Evolutionary conservation across 1,284 basidiomycete species (phyloP), one percentile per base, ranked within the genome.

Genomic region (Papiliotrema nemorosa): DNA sequence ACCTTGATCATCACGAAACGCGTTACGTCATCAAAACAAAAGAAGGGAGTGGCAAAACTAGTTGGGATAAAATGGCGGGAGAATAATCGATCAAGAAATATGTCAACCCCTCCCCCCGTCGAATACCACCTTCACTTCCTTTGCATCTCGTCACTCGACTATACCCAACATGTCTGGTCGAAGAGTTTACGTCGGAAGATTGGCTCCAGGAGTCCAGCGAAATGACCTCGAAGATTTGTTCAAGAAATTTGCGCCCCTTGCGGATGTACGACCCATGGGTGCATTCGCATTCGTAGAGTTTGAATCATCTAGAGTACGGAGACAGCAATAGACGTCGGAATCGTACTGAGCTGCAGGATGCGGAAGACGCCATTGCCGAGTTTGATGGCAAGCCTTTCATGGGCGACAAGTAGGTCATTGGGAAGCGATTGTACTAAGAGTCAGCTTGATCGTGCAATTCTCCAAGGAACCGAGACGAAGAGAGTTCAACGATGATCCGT

Each of bases 231-330:
- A 72, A 55, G 62, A 69, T 39, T 84, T 90, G 71, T 93, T 94
- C 72, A 86, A 89, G 56, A 84, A 84, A 53, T 87, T 84, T 71
- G 90, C 90, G 31, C 84, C 82, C 54, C 86, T 94, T 63, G 80
- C 88, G 62, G 92, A 96, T 75, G 86, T 90, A 74, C 85, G 90
- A 63, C 86, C 96, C 72, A 93, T 96, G 90, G 90, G 88, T 49
- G 88, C 88, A 37, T 96, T 94, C 66, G 92, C 90, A 44, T 96
- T 97, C 69, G 84, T 96, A 63, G 92, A 96, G 76, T 96, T 92
- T 65, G 91, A 92, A 74, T 60, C 24, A 20, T 21, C 26, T 18
- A 9, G 44, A 22, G 47, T 52, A 33, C 18, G 57, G 43, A n/a
- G 6, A 27, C n/a, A 5, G 24, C 4, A 33, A 3, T 36, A 10